phyloP scores from a whole-genome alignment of 768 basidiomycete genomes.

The Termitomyces titanicus region DNA sequence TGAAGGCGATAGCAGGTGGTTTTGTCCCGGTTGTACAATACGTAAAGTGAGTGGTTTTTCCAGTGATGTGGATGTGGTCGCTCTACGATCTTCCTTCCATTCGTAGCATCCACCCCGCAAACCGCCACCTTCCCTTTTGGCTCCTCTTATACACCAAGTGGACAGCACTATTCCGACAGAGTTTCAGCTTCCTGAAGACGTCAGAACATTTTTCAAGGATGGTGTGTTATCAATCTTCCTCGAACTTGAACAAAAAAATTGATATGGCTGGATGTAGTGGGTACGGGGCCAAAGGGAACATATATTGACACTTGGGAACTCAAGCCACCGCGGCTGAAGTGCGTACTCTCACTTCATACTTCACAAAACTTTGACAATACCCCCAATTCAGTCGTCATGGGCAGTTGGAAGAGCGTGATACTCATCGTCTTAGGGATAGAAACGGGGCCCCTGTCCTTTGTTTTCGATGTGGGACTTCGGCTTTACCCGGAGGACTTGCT shows the following conservation, averaged over 20 bases:
- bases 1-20: slow-evolving; percentile 82
- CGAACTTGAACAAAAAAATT: slow-evolving; percentile 9
- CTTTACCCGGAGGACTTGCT: slow-evolving; percentile 53
- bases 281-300: slow-evolving; percentile 71
- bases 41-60: slow-evolving; percentile 49
- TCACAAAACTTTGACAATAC: slow-evolving; percentile 3
- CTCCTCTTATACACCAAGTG: slow-evolving; percentile 68
- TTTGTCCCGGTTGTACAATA: slow-evolving; percentile 68
- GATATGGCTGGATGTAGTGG: slow-evolving; percentile 48
- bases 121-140: slow-evolving; percentile 63
- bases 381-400: slow-evolving; percentile 63
- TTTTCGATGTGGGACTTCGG: slow-evolving; percentile 84
- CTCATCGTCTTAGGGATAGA: slow-evolving; percentile 80
- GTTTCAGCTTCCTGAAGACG: slow-evolving; percentile 84
- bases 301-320: slow-evolving; percentile 81
- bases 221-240: slow-evolving; percentile 44
- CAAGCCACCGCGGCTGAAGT: slow-evolving; percentile 82
- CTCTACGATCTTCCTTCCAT: slow-evolving; percentile 12
- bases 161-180: slow-evolving; percentile 71
- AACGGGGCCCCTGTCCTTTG: slow-evolving; percentile 85
- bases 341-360: slow-evolving; percentile 27
- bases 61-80: slow-evolving; percentile 7
- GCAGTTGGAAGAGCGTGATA: slow-evolving; percentile 88
- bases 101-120: slow-evolving; percentile 64
- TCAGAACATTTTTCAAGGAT: slow-evolving; percentile 81